Conservation (phyloP, 2,329 filamentous ascomycete species). For the Nemania abortiva region DNA sequence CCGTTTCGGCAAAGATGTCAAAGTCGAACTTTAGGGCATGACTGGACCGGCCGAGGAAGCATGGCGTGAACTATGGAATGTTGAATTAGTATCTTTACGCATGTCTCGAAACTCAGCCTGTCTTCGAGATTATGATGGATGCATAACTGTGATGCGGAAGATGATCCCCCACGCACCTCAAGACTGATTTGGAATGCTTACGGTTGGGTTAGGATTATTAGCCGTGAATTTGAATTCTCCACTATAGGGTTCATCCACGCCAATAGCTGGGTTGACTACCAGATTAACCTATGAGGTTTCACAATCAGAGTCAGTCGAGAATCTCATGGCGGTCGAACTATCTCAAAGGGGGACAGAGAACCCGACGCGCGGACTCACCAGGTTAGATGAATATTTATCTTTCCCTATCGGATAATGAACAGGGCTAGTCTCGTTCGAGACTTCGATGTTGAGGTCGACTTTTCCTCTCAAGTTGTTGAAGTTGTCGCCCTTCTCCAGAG, state of each 20-base stretch:
- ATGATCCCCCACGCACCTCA: background rate
- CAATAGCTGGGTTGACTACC: constrained; percentile 29
- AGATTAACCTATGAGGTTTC: constrained; percentile 26
- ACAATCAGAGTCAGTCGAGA: background rate
- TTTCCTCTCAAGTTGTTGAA: constrained; percentile 24
- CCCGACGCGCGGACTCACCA: constrained; percentile 19
- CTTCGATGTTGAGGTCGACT: constrained; percentile 31
- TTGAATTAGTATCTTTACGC: background rate
- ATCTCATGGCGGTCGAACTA: background rate
- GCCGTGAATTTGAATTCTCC: constrained; percentile 33
- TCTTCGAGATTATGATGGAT: background rate
- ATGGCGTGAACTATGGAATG: constrained; percentile 31
- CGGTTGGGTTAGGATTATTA: constrained; percentile 28
- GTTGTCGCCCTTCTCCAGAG: constrained; percentile 32
- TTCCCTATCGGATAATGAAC: constrained; percentile 35
- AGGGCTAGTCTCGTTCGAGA: constrained; percentile 32
- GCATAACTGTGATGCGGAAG: background rate
- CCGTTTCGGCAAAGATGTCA: constrained; percentile 26
- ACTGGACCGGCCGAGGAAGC: constrained; percentile 29
- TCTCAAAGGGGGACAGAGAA: background rate
- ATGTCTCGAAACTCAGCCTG: background rate
- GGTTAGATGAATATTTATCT: constrained; percentile 23
- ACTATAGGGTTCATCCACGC: constrained; percentile 27
- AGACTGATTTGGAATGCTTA: constrained; percentile 11
- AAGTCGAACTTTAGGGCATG: constrained; percentile 35